Conservation (phyloP, 202 grass and related monocot genomes). For the Schoenoplectus tabernaemontani region DNA sequence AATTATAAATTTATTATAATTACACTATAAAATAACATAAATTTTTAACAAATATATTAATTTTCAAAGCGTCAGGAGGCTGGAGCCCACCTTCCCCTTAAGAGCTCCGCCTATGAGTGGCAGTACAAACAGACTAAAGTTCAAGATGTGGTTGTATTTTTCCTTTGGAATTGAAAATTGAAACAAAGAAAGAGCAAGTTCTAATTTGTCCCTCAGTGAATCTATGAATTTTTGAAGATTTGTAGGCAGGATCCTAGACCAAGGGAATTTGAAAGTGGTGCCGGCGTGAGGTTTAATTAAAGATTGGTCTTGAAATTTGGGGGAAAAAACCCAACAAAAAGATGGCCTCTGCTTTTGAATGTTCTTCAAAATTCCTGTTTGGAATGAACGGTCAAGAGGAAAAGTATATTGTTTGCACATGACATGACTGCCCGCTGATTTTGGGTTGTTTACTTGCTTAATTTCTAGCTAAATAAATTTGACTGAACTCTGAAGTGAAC, state of each 20-base stretch:
- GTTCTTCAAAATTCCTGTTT: neutral
- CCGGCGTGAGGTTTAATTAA: slow-evolving; percentile 3
- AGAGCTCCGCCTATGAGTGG: too few species aligned
- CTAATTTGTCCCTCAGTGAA: neutral
- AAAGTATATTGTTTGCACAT: neutral
- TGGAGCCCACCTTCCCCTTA: too few species aligned
- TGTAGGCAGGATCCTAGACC: slow-evolving; percentile 9
- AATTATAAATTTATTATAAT: too few species aligned
- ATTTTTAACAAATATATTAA: too few species aligned
- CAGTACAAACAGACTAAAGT: neutral
- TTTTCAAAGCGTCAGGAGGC: too few species aligned
- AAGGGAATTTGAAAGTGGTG: neutral
- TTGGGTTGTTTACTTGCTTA: neutral
- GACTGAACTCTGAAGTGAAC: neutral
- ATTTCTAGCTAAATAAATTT: neutral
- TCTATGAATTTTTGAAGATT: neutral
- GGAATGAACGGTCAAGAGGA: neutral
- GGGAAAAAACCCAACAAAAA: neutral
- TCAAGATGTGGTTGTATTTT: slow-evolving; percentile 4
- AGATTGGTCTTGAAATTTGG: neutral
- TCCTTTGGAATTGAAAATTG: neutral
- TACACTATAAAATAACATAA: too few species aligned
- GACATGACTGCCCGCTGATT: neutral
- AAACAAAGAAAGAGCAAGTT: neutral
- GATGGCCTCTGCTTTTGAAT: slow-evolving; percentile 6